Conservation (phyloP, 768 basidiomycete species). For the Butyriboletus loyo region DNA sequence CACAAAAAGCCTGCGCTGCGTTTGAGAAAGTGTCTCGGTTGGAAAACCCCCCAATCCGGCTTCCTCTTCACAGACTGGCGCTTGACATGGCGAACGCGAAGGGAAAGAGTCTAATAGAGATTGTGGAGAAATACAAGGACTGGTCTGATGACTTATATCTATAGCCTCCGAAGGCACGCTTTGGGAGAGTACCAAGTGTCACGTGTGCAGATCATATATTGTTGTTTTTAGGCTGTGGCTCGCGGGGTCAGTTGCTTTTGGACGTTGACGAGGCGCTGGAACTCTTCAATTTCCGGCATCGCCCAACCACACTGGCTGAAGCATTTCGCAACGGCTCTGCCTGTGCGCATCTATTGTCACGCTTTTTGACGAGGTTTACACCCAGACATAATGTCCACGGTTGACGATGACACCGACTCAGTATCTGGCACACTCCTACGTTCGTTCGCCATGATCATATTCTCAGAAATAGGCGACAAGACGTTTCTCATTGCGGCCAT, state of each 20-base stretch:
- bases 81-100: slow-evolving; percentile 6
- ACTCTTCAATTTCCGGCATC: background rate
- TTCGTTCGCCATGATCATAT: slow-evolving; percentile 87
- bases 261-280: background rate
- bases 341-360: background rate
- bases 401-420: slow-evolving; percentile 10
- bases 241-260: background rate
- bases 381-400: slow-evolving; percentile 18
- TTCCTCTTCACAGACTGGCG: slow-evolving; percentile 14
- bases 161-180: background rate
- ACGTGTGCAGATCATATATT: background rate
- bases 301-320: background rate
- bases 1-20: slow-evolving; percentile 19
- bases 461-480: slow-evolving; percentile 95
- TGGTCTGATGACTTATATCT: slow-evolving; percentile 26
- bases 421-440: slow-evolving; percentile 56
- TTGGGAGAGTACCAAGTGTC: background rate
- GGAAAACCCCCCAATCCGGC: slow-evolving; percentile 21
- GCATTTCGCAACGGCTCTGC: slow-evolving; percentile 2
- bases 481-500: slow-evolving; percentile 89
- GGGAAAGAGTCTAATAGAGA: slow-evolving; percentile 11
- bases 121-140: slow-evolving; percentile 15
- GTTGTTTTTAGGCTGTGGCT: no score
- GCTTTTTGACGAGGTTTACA: background rate
- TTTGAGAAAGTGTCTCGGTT: slow-evolving; percentile 19